phyloP scores from a whole-genome alignment of 345 rosid genomes.

The Draba incana region DNA sequence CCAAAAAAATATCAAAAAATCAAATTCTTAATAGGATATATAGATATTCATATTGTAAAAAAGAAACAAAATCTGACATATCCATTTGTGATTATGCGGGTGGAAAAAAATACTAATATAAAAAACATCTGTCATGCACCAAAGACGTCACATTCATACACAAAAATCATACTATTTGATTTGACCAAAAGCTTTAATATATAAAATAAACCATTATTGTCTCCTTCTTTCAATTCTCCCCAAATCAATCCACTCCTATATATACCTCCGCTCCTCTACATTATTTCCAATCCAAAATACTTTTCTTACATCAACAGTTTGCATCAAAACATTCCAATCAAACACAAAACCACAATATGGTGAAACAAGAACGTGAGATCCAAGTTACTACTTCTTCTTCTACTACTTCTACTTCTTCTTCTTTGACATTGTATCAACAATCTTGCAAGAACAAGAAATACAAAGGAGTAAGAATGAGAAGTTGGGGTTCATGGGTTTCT shows the following conservation, averaged over 20 bases:
- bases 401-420: conserved; percentile 32
- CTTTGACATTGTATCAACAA: conserved; percentile 32
- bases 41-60: not conserved
- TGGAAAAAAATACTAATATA: conserved; percentile 12
- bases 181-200: conserved; percentile 30
- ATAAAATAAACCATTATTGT: conserved; percentile 30
- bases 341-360: conserved; percentile 46
- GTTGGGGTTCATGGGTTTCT: conserved; percentile 99
- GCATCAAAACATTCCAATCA: not conserved
- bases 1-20: not conserved
- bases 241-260: conserved; percentile 29
- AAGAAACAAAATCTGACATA: conserved; percentile 43
- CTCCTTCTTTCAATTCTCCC: conserved; percentile 9
- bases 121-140: conserved; percentile 45
- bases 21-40: not conserved
- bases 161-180: conserved; percentile 25
- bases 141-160: conserved; percentile 39
- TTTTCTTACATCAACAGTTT: conserved; percentile 24
- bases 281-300: conserved; percentile 26
- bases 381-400: conserved; percentile 39
- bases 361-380: conserved; percentile 62
- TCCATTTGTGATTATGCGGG: conserved; percentile 33
- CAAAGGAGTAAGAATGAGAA: conserved; percentile 98
- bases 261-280: conserved; percentile 26
- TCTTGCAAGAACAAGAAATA: conserved; percentile 56